Percentiles rank a stretch among this genome's conserved stretches.
These are phyloP conservation scores for Cladosporium austrohemisphaericum DNA, from an alignment of 2,329 filamentous ascomycete species.

Conservation along the genomic window DNA sequence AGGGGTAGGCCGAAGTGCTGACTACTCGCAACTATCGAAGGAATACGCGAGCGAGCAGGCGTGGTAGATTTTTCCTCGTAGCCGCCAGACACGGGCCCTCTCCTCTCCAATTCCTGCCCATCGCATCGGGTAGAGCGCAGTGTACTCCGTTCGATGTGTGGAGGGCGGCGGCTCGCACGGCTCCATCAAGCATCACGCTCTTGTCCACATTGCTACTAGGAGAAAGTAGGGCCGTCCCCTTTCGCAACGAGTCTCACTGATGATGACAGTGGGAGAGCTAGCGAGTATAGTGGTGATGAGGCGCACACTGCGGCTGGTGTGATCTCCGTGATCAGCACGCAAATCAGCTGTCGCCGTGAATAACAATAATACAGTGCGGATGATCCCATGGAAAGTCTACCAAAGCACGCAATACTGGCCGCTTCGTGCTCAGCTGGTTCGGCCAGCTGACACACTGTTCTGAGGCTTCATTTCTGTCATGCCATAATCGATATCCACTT, in stretches of 20 bases:
- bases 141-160: conserved; percentile 9
- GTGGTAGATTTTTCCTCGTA: conserved; percentile 8
- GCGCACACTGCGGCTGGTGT: conserved; percentile 3
- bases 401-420: conserved; percentile 6
- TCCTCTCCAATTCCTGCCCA: not conserved
- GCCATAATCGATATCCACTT: conserved; percentile 2
- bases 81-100: conserved; percentile 12
- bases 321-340: conserved; percentile 11
- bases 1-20: conserved; percentile 5
- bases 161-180: conserved; percentile 12
- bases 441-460: conserved; percentile 11
- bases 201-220: not conserved
- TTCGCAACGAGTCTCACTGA: conserved; percentile 1
- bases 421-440: conserved; percentile 7
- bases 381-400: too few species aligned
- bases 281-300: not conserved
- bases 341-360: not conserved
- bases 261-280: not conserved
- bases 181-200: not conserved
- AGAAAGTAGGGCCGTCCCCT: not conserved
- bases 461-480: not conserved
- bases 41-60: not conserved
- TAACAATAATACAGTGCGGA: too few species aligned
- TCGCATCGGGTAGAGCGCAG: not conserved
- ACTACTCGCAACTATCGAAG: not conserved